Percentiles rank a stretch among this genome's conserved stretches.
phyloP scores from a whole-genome alignment of 352 stramenopile species.

The Elongisporangium prolatum region DNA sequence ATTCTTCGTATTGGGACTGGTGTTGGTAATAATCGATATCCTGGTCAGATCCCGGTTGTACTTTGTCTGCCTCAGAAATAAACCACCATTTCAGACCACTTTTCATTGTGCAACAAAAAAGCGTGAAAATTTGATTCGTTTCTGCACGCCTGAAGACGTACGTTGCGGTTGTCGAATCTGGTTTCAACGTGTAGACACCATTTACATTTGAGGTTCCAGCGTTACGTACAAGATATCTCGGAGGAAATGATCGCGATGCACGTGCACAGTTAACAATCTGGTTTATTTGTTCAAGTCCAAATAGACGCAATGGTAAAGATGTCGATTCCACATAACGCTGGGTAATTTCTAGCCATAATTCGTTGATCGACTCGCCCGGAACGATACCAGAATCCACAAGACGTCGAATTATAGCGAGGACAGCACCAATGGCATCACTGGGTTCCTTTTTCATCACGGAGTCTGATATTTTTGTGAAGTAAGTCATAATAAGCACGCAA shows the following conservation, averaged over 20 bases:
- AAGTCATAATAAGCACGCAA: constrained; percentile 77
- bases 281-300: constrained; percentile 93
- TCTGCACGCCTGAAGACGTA: constrained; percentile 74
- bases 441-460: constrained; percentile 83
- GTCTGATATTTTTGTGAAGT: constrained; percentile 75
- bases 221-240: constrained; percentile 83
- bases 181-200: constrained; percentile 89
- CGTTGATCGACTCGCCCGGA: constrained; percentile 50
- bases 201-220: constrained; percentile 92
- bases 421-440: constrained; percentile 71
- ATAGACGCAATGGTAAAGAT: constrained; percentile 91
- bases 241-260: constrained; percentile 80
- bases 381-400: constrained; percentile 66
- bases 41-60: constrained; percentile 96
- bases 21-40: constrained; percentile 99
- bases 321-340: constrained; percentile 87
- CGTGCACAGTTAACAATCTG: constrained; percentile 89
- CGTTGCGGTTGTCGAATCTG: constrained; percentile 51
- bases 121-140: constrained; percentile 83
- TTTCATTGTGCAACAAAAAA: constrained; percentile 98
- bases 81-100: constrained; percentile 99
- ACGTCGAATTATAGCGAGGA: constrained; percentile 75
- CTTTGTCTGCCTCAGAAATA: constrained; percentile 95
- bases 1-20: constrained; percentile 93
- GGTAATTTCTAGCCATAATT: constrained; percentile 80